Evolutionary conservation across 495 filamentous ascomycete genomes (phyloP), one percentile per base, ranked within the genome.

Genomic region (Daldinia vernicosa): DNA sequence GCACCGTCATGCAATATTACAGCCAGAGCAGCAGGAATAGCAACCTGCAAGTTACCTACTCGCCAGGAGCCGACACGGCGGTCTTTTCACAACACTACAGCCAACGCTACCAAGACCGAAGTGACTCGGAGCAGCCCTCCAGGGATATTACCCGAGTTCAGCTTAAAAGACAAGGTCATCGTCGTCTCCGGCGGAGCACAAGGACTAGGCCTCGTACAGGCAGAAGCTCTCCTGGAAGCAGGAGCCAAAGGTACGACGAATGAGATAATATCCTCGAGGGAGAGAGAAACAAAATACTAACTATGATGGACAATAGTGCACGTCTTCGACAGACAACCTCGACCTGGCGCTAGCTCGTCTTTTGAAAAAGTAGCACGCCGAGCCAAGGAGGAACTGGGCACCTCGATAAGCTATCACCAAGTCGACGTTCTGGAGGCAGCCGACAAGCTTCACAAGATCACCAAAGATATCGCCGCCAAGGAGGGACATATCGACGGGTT

Each of bases 351-450:
- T 6, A 82, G 78, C 58, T 83, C 75, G 17, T 73, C 61, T 32
- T 94, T 93, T 72, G 82, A 82, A 24, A 78, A 76, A 19, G 85
- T 95, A 47, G 89, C 90, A 52, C 81, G 84, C 67, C 85, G 90
- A 51, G 92, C 92, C 6, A 81, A 77, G 6, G 76, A 85, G 39
- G 88, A 91, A 70, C 84, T 96, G 8, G 88, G 87, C 40, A 91
- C 92, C 19, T 86, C 87, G 47, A 76, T 97, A 35, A 81, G 88
- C 66, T 96, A 97, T 82, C 91, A 91, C 76, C 89, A 89, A 66
- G 89, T 95, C 62, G 93, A 97, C 76, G 93, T 97, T 26, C 90
- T 92, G n/a, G 57, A 47, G 2, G 88, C 94, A 75, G 89, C 90
- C 24, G 81, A 85, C 22, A 79, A 85, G 6, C 83, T 98, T 30